Evolutionary conservation across 805 yeast genomes (phyloP), one percentile per base, ranked within the genome.

Genomic region (Blastobotrys attinorum): DNA sequence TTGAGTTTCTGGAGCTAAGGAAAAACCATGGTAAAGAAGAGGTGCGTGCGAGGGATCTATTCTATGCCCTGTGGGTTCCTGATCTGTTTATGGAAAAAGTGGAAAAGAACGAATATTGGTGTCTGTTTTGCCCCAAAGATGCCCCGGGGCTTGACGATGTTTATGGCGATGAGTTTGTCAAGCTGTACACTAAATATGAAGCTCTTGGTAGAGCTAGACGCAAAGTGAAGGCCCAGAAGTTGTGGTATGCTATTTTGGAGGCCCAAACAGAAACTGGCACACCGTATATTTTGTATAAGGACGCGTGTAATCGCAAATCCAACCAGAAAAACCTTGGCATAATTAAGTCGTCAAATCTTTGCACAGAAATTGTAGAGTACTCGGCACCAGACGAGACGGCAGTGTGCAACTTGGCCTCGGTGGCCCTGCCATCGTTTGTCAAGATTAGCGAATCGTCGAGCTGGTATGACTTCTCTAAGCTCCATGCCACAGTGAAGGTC

Each of bases 11-110:
- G 37, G 88, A 88, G 43, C 69, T 90, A 49, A 73, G 88, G 54
- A 89, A 89, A 65, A 89, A 87, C 55, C 96, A 88, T 55, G 97
- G 97, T 43, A 86, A 85, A 52, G 97, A 89, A 62, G 97, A 89
- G 61, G 70, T 77, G 51, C 74, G 97, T 54, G 95, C 97, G 0
- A 73, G 97, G 54, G 97, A 89, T 62, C 68, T 89, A 50, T 89
- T 90, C 67, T 83, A 83, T 53, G 96, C 95, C 3, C 68, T 89
- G 37, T 89, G 97, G 97, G 73, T 89, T 23, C 89, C 97, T 0
- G 97, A 90, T 61, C 67, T 89, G 56, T 89, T 89, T 62, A 89
- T 89, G 97, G 64, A 79, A 55, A 75, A 86, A 54, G 96, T 89
- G 18, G 81, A 83, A 58, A 65, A 62, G 3, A 75, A 86, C 55